Base-by-base conservation (phyloP, 106 monocot species). In the Triglochin maritima region DNA sequence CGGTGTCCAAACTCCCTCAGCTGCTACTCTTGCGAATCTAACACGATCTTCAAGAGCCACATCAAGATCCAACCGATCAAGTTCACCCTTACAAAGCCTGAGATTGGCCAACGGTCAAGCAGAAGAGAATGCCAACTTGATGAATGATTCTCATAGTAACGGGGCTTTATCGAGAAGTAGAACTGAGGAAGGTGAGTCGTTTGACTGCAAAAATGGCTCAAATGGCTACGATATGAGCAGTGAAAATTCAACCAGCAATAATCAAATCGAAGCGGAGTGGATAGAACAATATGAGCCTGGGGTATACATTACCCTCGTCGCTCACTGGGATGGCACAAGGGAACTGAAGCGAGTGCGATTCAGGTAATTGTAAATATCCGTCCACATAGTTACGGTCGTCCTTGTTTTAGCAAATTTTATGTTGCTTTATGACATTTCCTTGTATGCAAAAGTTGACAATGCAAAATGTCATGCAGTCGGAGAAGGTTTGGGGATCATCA, bases 241-340 rank as follows among this genome's bases (percentile, higher is more conserved):
- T 72, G 64, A 78, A 12, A 62, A 16, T 46, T 65, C 78, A 68
- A 59, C 60, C 63, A 44, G 60, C n/a, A 66, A 61, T 65, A 77
- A 77, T 69, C 81, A 81, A 80, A 82, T 83, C 7, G 83, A 87
- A 72, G 85, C 81, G 61, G 95, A 96, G 68, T 96, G 95, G 95
- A 90, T 96, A 49, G 95, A 96, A 67, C 95, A 96, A 59, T 90
- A 87, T 70, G 95, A 96, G 63, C 85, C 90, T 57, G 95, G 95
- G 50, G 87, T 96, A 48, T 96, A 96, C 76, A 90, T 96, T 65
- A 96, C 95, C 46, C 87, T 96, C 14, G 72, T 90, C 46, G 83
- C 85, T 14, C 83, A 90, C 66, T 74, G 62, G 17, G 90, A 96
- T 83, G 95, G 95, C 50, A 83, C 83, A 2, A 83, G 95, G 69